Conservation (phyloP, 768 basidiomycete genomes). For the Kwoniella sp. region DNA sequence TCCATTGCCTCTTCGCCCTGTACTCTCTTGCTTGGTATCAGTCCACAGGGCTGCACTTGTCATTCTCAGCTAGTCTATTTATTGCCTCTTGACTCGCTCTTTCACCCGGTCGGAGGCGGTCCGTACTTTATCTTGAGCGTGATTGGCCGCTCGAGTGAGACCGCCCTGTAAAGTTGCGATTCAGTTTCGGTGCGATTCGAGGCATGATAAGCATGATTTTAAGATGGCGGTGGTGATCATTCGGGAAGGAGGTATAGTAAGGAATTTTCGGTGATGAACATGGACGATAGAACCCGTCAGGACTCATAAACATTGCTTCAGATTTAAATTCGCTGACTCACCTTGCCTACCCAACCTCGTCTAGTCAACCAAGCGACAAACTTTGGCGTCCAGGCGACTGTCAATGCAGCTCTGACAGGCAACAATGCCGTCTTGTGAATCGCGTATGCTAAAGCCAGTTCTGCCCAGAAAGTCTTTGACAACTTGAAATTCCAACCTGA, state of each 20-base stretch:
- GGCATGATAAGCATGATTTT: neutral
- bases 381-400: slow-evolving; percentile 78
- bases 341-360: slow-evolving; percentile 70
- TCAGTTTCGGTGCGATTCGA: neutral
- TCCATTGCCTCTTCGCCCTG: too few relatives aligned
- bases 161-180: slow-evolving; percentile 27
- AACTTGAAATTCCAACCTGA: slow-evolving; percentile 6
- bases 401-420: slow-evolving; percentile 84
- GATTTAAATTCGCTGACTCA: too few relatives aligned
- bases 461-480: slow-evolving; percentile 78
- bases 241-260: neutral
- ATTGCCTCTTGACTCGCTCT: slow-evolving; percentile 18
- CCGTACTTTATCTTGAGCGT: slow-evolving; percentile 37
- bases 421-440: slow-evolving; percentile 93
- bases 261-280: too few relatives aligned
- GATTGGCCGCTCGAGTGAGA: slow-evolving; percentile 32
- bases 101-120: slow-evolving; percentile 25
- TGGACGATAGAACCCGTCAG: too few relatives aligned
- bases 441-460: slow-evolving; percentile 88
- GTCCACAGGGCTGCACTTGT: too few relatives aligned
- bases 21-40: too few relatives aligned
- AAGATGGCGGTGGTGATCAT: too few relatives aligned
- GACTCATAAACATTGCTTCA: too few relatives aligned
- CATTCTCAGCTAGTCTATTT: too few relatives aligned
- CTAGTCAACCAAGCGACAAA: slow-evolving; percentile 81